phyloP scores from a whole-genome alignment of 495 filamentous ascomycete species.

The Podospora fimiseda region DNA sequence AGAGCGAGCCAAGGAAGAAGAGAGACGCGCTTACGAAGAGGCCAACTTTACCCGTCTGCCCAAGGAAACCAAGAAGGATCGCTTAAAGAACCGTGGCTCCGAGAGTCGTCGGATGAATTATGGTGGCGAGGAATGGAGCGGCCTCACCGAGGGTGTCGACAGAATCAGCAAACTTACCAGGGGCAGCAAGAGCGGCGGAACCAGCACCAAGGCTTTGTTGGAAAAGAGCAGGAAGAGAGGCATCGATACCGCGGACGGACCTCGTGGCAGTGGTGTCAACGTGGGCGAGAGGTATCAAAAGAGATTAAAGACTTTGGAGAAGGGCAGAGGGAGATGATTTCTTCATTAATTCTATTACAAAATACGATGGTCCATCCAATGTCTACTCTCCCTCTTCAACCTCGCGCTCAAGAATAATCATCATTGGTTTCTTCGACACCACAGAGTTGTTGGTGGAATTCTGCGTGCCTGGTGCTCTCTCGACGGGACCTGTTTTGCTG shows the following conservation, averaged over 20 bases:
- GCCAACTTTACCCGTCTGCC: slow-evolving; percentile 78
- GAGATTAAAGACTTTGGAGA: slow-evolving; percentile 60
- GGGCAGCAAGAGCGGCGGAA: slow-evolving; percentile 46
- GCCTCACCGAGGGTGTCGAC: slow-evolving; percentile 71
- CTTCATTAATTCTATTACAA: not conserved
- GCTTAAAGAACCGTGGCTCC: slow-evolving; percentile 41
- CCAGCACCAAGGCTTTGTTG: slow-evolving; percentile 52
- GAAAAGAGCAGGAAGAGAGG: slow-evolving; percentile 78
- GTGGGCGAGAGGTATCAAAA: slow-evolving; percentile 70
- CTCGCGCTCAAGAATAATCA: not conserved
- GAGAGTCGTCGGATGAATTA: slow-evolving; percentile 50
- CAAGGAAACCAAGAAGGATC: slow-evolving; percentile 72
- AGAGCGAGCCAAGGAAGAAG: slow-evolving; percentile 64
- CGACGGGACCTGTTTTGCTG: no score
- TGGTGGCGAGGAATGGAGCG: slow-evolving; percentile 81
- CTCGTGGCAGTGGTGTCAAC: slow-evolving; percentile 48
- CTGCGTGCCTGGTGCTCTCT: no score
- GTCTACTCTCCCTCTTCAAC: not conserved
- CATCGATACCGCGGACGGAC: slow-evolving; percentile 50
- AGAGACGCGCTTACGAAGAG: slow-evolving; percentile 76
- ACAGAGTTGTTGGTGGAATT: not conserved
- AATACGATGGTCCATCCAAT: not conserved
- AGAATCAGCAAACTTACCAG: slow-evolving; percentile 66
- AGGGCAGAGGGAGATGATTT: slow-evolving; percentile 35
- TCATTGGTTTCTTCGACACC: not conserved